Conservation (phyloP, 352 stramenopile genomes). For the Globisporangium cylindrosporum region DNA sequence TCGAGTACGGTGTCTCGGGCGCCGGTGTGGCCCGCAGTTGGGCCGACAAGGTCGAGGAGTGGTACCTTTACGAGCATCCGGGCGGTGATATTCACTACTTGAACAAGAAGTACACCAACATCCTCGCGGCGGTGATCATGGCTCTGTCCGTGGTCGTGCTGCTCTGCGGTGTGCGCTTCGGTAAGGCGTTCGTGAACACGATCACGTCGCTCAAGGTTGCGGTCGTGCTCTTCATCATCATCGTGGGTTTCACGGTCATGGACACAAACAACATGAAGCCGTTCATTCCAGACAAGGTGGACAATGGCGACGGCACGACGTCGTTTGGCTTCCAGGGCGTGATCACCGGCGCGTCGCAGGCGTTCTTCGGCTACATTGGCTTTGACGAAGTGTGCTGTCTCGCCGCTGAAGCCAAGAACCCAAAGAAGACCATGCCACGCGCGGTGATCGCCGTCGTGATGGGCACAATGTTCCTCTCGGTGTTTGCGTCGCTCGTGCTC, state of each 20-base stretch:
- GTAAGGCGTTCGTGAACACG: slow-evolving; percentile 88
- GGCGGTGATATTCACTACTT: slow-evolving; percentile 39
- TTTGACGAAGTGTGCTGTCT: slow-evolving; percentile 94
- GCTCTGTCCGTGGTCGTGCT: slow-evolving; percentile 68
- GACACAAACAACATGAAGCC: slow-evolving; percentile 78
- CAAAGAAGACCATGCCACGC: slow-evolving; percentile 63
- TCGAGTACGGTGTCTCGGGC: slow-evolving; percentile 91
- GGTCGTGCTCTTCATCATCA: slow-evolving; percentile 92
- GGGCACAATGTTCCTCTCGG: slow-evolving; percentile 60
- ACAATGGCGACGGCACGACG: slow-evolving; percentile 4
- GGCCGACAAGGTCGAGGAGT: slow-evolving; percentile 87
- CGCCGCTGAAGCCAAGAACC: slow-evolving; percentile 68
- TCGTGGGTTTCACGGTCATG: slow-evolving; percentile 83
- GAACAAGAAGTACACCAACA: slow-evolving; percentile 59
- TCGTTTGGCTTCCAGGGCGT: slow-evolving; percentile 49
- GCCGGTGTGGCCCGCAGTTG: slow-evolving; percentile 91
- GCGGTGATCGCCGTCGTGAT: slow-evolving; percentile 77
- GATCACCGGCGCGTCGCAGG: slow-evolving; percentile 72
- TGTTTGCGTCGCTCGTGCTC: slow-evolving; percentile 79
- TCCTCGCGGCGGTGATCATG: slow-evolving; percentile 69
- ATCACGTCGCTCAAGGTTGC: slow-evolving; percentile 78
- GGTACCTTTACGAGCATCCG: slow-evolving; percentile 48
- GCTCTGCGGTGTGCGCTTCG: slow-evolving; percentile 81
- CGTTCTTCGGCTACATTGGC: slow-evolving; percentile 92
- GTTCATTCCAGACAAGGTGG: slow-evolving; percentile 46